Base-by-base conservation (phyloP, 1,284 basidiomycete genomes). In the Leccinum fallax region DNA sequence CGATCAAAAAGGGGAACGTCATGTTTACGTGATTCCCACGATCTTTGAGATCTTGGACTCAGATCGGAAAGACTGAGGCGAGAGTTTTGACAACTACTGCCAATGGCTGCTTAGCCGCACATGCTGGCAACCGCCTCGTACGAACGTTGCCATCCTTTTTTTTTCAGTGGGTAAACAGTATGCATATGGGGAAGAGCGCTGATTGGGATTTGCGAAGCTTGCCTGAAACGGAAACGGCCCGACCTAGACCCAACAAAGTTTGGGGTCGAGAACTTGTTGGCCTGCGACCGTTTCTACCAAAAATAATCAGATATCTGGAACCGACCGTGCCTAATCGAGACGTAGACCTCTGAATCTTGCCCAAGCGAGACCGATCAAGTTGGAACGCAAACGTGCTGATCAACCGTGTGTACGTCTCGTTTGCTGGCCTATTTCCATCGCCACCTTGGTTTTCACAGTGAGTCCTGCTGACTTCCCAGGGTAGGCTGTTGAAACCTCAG, bases 1-100 rank as follows among this genome's bases (percentile, higher is more conserved):
- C 52, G 30, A 53, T 32, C 30, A 32, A 30, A 19, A 24, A 15
- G 34, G 21, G 4, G 6, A 28, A 40, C 8, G n/a, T 40, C 19
- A 21, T 55, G 5, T 16, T 11, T 21, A 55, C 51, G 56, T 64
- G 36, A 53, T 69, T 67, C 59, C 36, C 66, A 67, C 61, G 61
- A 53, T 10, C 21, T 8, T 52, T 28, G 19, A 21, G 21, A 26
- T 26, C 30, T 32, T 32, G 30, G 30, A 32, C 30, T 32, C 21
- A 34, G 32, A 34, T 7, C 43, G 43, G 21, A 21, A 15, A 48
- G 32, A 34, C 9, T 15, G 13, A 46, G 19, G 46, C 19, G 11
- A 21, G 9, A 19, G 2, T 24, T 24, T 49, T 13, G 48, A 13
- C 21, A 49, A 26, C 3, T 49, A 5, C 40, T 43, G 40, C 10